Percentiles rank a stretch among this genome's conserved stretches.
These are phyloP conservation scores for Amylocystis lapponica DNA, from an alignment of 768 basidiomycete genomes.

Conservation along the genomic window DNA sequence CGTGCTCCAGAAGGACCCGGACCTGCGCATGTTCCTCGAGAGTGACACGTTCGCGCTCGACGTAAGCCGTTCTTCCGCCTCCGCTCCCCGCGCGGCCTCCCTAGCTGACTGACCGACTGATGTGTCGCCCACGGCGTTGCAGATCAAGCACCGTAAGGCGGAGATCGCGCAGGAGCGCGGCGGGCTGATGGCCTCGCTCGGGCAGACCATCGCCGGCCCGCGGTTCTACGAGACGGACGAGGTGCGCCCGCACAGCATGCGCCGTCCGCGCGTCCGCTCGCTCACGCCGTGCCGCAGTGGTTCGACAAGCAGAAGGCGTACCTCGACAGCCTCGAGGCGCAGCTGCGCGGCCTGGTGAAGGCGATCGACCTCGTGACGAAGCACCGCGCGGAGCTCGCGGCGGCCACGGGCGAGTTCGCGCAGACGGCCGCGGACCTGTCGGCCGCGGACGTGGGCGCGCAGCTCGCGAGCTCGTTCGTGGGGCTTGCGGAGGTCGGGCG, in stretches of 20 bases:
- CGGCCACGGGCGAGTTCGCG: constrained; percentile 74
- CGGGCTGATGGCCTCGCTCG: constrained; percentile 80
- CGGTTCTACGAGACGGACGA: constrained; percentile 89
- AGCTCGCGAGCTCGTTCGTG: constrained; percentile 63
- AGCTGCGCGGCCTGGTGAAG: constrained; percentile 81
- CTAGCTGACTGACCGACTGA: background rate
- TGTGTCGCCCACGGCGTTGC: background rate
- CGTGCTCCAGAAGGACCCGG: constrained; percentile 79
- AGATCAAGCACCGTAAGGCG: constrained; percentile 87
- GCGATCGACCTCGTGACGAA: constrained; percentile 83
- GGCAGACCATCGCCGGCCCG: constrained; percentile 71
- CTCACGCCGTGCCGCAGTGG: constrained; percentile 56
- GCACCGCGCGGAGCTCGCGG: constrained; percentile 69
- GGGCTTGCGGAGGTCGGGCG: constrained; percentile 71
- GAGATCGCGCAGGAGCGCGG: constrained; percentile 74
- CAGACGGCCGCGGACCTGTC: constrained; percentile 65
- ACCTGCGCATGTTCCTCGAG: constrained; percentile 87
- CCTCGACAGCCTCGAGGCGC: constrained; percentile 86
- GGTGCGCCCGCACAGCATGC: constrained; percentile 31
- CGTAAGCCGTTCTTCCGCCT: constrained; percentile 40
- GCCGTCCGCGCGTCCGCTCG: background rate
- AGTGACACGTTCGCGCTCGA: constrained; percentile 89
- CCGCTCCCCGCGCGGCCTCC: too few species aligned
- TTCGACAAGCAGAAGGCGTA: constrained; percentile 84
- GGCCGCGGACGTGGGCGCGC: constrained; percentile 67